Percentiles rank a stretch among this genome's conserved stretches.
phyloP scores from a whole-genome alignment of 2,329 filamentous ascomycete genomes.

The Alternaria brassicae region DNA sequence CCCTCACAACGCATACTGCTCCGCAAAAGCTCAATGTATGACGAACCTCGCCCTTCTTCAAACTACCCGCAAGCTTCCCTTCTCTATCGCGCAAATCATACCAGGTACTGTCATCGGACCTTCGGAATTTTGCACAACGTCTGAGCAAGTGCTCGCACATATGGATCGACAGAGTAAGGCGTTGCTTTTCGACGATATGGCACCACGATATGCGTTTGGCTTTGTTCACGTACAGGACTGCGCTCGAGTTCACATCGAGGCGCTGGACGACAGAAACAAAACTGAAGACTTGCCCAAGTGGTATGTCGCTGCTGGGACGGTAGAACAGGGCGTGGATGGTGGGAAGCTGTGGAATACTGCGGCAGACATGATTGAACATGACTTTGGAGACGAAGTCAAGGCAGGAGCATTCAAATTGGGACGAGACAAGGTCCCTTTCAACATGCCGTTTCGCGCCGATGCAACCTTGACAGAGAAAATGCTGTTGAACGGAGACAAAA shows the following conservation, averaged over 20 bases:
- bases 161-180: conserved; percentile 46
- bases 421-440: conserved; percentile 32
- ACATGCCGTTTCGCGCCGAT: conserved; percentile 45
- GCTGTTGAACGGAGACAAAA: conserved; percentile 28
- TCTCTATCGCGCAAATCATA: conserved; percentile 43
- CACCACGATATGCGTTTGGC: conserved; percentile 44
- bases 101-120: conserved; percentile 46
- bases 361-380: conserved; percentile 28
- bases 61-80: conserved; percentile 18
- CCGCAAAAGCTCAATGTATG: conserved; percentile 47
- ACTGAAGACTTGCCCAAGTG: conserved; percentile 33
- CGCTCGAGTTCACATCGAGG: conserved; percentile 42
- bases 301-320: conserved; percentile 39
- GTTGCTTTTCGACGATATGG: conserved; percentile 39
- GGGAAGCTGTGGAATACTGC: conserved; percentile 32
- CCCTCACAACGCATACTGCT: conserved; percentile 44
- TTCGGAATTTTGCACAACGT: conserved; percentile 37
- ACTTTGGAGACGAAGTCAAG: conserved; percentile 26
- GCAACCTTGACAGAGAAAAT: conserved; percentile 34
- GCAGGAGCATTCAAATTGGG: conserved; percentile 34
- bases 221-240: conserved; percentile 46
- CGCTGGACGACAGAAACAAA: conserved; percentile 28
- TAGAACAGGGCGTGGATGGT: conserved; percentile 26
- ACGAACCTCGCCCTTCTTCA: conserved; percentile 27
- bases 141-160: conserved; percentile 23